Evolutionary conservation across 2,329 filamentous ascomycete species (phyloP), one percentile per base, ranked within the genome.

Genomic region (Purpureocillium lavendulum): DNA sequence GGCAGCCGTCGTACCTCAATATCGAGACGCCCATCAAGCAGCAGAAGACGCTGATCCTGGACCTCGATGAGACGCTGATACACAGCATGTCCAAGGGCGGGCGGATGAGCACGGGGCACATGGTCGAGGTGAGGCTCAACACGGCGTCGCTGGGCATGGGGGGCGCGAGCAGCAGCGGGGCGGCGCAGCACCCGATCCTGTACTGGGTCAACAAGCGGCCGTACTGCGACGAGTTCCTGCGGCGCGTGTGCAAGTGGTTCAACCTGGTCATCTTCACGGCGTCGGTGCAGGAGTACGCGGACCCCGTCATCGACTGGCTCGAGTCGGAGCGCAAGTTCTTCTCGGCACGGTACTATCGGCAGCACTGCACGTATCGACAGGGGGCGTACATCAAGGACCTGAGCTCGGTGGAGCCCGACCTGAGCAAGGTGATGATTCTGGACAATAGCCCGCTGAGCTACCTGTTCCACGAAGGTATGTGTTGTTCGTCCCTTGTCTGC

Each of bases 191-290:
- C 57, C 92, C 92, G 1, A 97, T 98, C 49, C 66, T 98, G 45
- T 98, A 98, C 68, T 98, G 96, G 69, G 92, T 98, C 38, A 92
- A 98, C 67, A 97, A 98, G 65, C 82, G 92, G 47, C 92, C 92
- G 29, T 84, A 92, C 58, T 98, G 92, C 61, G 92, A 98, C 61
- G 90, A 97, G 51, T 98, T 98, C 57, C 65, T 98, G 55, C 83
- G 89, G 54, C 58, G 92, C 71, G 80, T 96, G 35, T 88, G 82
- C 70, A 95, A 95, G 67, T 98, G 92, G 92, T 98, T 94, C 66
- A 97, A 96, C 58, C 70, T 98, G 13, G 87, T 98, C 38, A 74
- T 97, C 35, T 98, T 98, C 61, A 98, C 92, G 9, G 92, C 92
- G 3, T 95, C 88, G 15, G 92, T 98, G 30, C 92, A 98, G 60